These are phyloP conservation scores for Aspergillus taichungensis DNA, from an alignment of 495 filamentous ascomycete genomes.

Conservation along the genomic window DNA sequence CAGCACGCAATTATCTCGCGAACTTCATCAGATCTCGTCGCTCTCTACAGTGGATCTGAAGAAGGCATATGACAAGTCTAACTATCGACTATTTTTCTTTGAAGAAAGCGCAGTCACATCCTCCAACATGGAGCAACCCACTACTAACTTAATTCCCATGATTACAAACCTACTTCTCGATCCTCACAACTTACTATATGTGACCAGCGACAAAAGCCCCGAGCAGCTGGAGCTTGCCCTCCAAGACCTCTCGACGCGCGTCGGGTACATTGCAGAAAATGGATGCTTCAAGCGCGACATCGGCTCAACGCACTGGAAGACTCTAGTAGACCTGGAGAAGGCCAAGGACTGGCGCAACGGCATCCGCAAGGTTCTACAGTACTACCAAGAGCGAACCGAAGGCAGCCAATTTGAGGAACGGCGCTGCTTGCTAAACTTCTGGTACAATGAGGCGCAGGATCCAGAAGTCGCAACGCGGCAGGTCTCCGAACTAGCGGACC, in stretches of 20 bases:
- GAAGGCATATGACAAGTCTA: slow-evolving; percentile 49
- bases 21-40: slow-evolving; percentile 62
- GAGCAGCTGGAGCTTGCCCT: slow-evolving; percentile 69
- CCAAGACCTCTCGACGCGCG: slow-evolving; percentile 46
- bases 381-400: slow-evolving; percentile 78
- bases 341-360: slow-evolving; percentile 62
- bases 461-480: slow-evolving; percentile 57
- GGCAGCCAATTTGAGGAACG: slow-evolving; percentile 71
- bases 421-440: slow-evolving; percentile 69
- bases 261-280: slow-evolving; percentile 84
- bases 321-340: slow-evolving; percentile 55
- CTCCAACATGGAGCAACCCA: slow-evolving; percentile 53
- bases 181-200: slow-evolving; percentile 65
- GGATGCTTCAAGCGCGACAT: slow-evolving; percentile 68
- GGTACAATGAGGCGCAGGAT: slow-evolving; percentile 66
- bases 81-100: slow-evolving; percentile 64
- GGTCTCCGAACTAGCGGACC: slow-evolving; percentile 72
- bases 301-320: slow-evolving; percentile 49
- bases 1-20: slow-evolving; percentile 60
- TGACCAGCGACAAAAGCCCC: slow-evolving; percentile 70
- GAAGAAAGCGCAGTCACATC: slow-evolving; percentile 75
- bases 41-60: slow-evolving; percentile 52
- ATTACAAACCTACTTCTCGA: slow-evolving; percentile 61
- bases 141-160: slow-evolving; percentile 55
- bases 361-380: slow-evolving; percentile 63